Base-by-base conservation (phyloP, 441 rosid genomes). In the Brassica balearica region DNA sequence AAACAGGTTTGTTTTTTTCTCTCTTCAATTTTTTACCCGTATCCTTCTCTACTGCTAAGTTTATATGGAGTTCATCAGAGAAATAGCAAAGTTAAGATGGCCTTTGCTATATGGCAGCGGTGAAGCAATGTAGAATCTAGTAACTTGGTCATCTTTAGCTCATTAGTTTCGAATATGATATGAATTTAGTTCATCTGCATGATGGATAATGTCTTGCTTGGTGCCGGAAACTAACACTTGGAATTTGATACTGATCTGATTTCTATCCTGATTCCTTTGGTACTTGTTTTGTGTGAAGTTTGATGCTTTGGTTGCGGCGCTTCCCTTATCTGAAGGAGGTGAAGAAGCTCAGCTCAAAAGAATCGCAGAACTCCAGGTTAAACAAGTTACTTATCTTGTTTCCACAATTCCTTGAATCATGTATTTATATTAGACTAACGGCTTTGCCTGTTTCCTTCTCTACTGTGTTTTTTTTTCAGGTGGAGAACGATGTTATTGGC, bases 251-350 rank as follows among this genome's bases (percentile, higher is more conserved):
- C 3, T 41, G 60, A 17, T 55, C 25, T 56, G 61, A 56, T 19
- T 19, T 25, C 65, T 61, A 17, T 23, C 36, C 17, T 61, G 5
- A 3, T 53, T 58, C 56, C 10, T n/a, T n/a, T 12, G 27, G 48
- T 53, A 4, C 43, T 11, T 34, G 48, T 68, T 65, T 58, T 68
- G 69, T 9, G 12, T 68, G 48, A 71, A 91, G 98, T 93, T 93
- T 84, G 98, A 92, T 87, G 94, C 89, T 43, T 86, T 95, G 82
- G 96, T 93, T 62, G 88, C 94, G 0, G 98, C 95, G 17, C 98
- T 95, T 74, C 99, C 99, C 9, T 82, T 94, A 83, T 72, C 93
- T 0, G 95, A 93, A 81, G 97, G 93, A 76, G 95, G 95, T 34
- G 96, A 95, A 82, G 95, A 91, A 87, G 95, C 90, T 84, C 98